Evolutionary conservation across 2,329 filamentous ascomycete genomes (phyloP).

Genomic region (Colletotrichum sp.): DNA sequence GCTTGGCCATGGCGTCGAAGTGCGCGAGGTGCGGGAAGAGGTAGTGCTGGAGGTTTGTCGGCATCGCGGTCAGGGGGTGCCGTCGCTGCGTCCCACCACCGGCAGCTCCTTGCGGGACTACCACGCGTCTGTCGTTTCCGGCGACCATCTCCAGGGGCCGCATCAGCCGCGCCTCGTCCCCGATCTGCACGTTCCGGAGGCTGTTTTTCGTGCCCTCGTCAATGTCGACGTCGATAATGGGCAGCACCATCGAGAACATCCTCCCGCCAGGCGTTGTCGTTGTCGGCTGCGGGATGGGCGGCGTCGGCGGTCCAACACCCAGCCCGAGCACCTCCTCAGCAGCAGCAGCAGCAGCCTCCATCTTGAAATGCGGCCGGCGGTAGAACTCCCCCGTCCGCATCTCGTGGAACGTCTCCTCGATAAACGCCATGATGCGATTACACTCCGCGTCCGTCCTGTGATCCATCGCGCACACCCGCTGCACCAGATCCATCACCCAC

Average conservation of each 20-base stretch:
- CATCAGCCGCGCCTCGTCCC: background rate
- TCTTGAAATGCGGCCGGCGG: slow-evolving; percentile 20
- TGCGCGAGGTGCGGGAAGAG: slow-evolving; percentile 22
- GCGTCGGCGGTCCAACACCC: background rate
- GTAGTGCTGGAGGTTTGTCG: slow-evolving; percentile 21
- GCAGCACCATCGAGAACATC: slow-evolving; percentile 22
- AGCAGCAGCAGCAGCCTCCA: background rate
- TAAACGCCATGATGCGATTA: slow-evolving; percentile 18
- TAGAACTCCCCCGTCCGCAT: slow-evolving; percentile 20
- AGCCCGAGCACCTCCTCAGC: background rate
- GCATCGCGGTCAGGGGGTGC: slow-evolving; percentile 18
- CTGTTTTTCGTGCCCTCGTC: slow-evolving; percentile 17
- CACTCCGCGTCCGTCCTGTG: slow-evolving; percentile 15
- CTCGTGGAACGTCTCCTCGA: slow-evolving; percentile 22
- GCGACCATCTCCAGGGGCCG: background rate
- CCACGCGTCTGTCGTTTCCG: background rate
- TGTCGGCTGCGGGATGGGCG: background rate
- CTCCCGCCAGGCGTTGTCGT: background rate
- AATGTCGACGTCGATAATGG: slow-evolving; percentile 22
- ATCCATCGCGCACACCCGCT: slow-evolving; percentile 21
- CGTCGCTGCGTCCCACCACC: background rate
- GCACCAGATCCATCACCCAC: slow-evolving; percentile 23
- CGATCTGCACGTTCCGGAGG: slow-evolving; percentile 16
- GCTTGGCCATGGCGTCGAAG: slow-evolving; percentile 20
- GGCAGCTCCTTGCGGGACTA: background rate